Evolutionary conservation across 2,329 filamentous ascomycete genomes (phyloP), one percentile per base, ranked within the genome.

Genomic region (Diaporthe destruens): DNA sequence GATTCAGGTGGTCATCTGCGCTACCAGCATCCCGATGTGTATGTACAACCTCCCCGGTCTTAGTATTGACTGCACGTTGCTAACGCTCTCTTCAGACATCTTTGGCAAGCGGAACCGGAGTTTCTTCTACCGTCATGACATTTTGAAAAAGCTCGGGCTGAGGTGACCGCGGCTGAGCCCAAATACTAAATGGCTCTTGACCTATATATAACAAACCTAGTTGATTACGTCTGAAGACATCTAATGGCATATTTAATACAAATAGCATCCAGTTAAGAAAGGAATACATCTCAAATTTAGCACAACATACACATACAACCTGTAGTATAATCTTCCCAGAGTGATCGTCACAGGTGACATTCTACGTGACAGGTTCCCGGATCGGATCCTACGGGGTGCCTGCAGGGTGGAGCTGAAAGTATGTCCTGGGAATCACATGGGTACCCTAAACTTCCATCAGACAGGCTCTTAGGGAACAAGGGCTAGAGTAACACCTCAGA

Each of bases 21-120:
- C 92, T 65, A 80, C 93, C 75, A 94, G 91, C 69, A 87, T 98
- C 72, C 93, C 94, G 1, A 89, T 92, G 86, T 92, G 94, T 97
- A 90, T 87, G 94, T 89, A 51, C 23, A 51, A n/a, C 7, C 47
- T 20, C 23, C 65, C 12, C 1, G 29, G 29, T 29, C 16, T 44
- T 16, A 2, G 6, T 2, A 55, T n/a, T 16, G 9, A n/a, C 7
- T 2, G 12, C 16, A 14, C 3, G 12, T 57, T 51, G 12, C 59
- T 74, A 56, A 57, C 75, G 34, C 29, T 18, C 32, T 4, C 36
- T 8, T 1, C 75, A 95, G 93, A 96, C 81, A 82, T 96, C 18
- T 93, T 91, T 76, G 94, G 94, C 11, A 97, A 97, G 84, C 87
- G 89, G 71, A 92, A 94, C 75, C 88, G 94, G 66, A 90, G 89